Evolutionary conservation across 345 rosid genomes (phyloP).

Genomic region (Eucalyptus marginata): DNA sequence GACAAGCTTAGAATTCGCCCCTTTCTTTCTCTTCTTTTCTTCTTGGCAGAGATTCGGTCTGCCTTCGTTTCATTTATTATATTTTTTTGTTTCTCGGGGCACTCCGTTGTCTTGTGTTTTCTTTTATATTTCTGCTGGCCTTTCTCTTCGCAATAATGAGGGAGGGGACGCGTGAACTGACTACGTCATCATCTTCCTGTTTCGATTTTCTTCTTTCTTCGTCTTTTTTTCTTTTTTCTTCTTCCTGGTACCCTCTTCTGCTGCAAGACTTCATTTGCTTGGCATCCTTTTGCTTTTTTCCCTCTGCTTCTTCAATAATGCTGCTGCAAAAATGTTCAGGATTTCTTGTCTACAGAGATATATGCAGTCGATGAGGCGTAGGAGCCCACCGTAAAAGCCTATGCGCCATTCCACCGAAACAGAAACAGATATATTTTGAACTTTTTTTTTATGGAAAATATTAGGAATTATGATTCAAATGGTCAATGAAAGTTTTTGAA

Average conservation of each 20-base stretch:
- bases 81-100: not conserved
- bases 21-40: not conserved
- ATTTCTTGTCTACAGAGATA: not conserved
- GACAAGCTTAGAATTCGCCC: not conserved
- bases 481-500: rapidly evolving
- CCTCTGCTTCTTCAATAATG: not conserved
- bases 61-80: not conserved
- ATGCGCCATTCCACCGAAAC: not conserved
- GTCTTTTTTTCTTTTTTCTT: too few relatives aligned
- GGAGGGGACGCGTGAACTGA: constrained; percentile 20
- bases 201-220: not conserved
- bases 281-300: not conserved
- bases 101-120: not conserved
- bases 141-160: not conserved
- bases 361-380: not conserved
- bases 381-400: not conserved
- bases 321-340: not conserved
- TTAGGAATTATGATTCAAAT: not conserved
- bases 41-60: not conserved
- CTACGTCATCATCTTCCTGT: constrained; percentile 15
- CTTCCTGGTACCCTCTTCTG: not conserved
- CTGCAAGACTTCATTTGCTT: not conserved
- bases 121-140: not conserved
- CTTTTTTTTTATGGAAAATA: rapidly evolving
- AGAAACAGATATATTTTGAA: not conserved